A percentile compares a stretch with the other conserved stretches of the same genome.
These are phyloP conservation scores for Cryoendolithus antarcticus DNA, from an alignment of 2,329 filamentous ascomycete genomes.

Conservation along the genomic window DNA sequence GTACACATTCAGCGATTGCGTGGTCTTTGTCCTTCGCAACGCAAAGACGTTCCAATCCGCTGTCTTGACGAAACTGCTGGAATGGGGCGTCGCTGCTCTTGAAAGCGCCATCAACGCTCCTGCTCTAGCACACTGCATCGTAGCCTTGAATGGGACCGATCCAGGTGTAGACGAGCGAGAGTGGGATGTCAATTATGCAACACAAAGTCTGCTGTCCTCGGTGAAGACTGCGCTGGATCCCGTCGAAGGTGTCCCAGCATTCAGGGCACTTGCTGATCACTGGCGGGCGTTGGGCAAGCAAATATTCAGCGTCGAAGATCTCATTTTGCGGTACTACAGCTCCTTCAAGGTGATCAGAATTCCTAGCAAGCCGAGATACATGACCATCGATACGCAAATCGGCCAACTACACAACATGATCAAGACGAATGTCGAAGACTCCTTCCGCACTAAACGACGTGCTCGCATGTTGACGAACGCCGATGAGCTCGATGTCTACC, in stretches of 20 bases:
- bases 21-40: conserved; percentile 31
- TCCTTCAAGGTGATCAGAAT: conserved; percentile 36
- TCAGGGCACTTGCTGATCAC: conserved; percentile 28
- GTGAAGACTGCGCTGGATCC: conserved; percentile 20
- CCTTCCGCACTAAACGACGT: conserved; percentile 30
- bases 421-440: conserved; percentile 27
- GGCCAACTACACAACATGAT: conserved; percentile 34
- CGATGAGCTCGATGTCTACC: conserved; percentile 35
- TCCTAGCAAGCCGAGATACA: conserved; percentile 32
- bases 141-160: conserved; percentile 32
- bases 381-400: conserved; percentile 39
- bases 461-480: conserved; percentile 37
- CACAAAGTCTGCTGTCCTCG: conserved; percentile 21
- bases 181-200: conserved; percentile 23
- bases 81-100: conserved; percentile 40
- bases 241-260: conserved; percentile 21
- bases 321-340: conserved; percentile 40
- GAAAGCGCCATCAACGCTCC: conserved; percentile 45
- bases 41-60: conserved; percentile 25
- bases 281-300: conserved; percentile 31
- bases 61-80: conserved; percentile 28
- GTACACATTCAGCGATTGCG: conserved; percentile 32
- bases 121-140: conserved; percentile 41
- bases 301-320: conserved; percentile 34
- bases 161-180: conserved; percentile 21